Percentiles rank a stretch among this genome's conserved stretches.
phyloP scores from a whole-genome alignment of 1,284 basidiomycete genomes.

The Boletellus deceptivus region DNA sequence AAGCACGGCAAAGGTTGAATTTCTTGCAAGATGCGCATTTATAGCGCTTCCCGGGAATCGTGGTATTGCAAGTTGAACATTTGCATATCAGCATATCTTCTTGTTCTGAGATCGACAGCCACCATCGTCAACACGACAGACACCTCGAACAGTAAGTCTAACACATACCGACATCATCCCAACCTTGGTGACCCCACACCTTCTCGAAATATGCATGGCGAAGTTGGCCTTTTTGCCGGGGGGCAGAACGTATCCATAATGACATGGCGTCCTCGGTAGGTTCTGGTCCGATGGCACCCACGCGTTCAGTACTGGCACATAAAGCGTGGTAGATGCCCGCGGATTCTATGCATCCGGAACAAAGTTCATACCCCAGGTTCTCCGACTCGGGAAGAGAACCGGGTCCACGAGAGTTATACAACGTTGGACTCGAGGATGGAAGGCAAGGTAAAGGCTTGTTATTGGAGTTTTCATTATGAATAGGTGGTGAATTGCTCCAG shows the following conservation, averaged over 20 bases:
- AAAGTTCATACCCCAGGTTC: constrained; percentile 75
- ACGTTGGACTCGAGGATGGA: constrained; percentile 28
- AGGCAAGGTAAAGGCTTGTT: constrained; percentile 41
- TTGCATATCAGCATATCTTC: constrained; percentile 59
- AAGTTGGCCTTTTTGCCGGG: constrained; percentile 64
- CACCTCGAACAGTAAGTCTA: neutral
- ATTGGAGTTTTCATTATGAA: constrained; percentile 29
- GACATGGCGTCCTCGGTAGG: constrained; percentile 50
- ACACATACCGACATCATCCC: constrained; percentile 81
- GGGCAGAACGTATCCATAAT: constrained; percentile 61
- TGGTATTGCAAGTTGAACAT: constrained; percentile 77
- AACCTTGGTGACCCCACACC: constrained; percentile 76
- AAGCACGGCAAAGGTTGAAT: constrained; percentile 78
- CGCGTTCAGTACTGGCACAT: constrained; percentile 51
- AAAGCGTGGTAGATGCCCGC: constrained; percentile 78
- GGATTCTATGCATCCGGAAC: constrained; percentile 71
- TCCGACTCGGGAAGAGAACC: constrained; percentile 17
- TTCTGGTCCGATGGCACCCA: constrained; percentile 37
- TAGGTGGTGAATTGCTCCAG: constrained; percentile 15
- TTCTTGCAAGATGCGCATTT: constrained; percentile 82
- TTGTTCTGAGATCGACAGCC: constrained; percentile 49
- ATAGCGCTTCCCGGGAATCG: constrained; percentile 64
- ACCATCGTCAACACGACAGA: neutral
- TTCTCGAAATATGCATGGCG: constrained; percentile 85
- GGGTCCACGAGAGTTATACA: constrained; percentile 15